Evolutionary conservation across 2,329 filamentous ascomycete species (phyloP).

Genomic region (Mollisiaceae sp.): DNA sequence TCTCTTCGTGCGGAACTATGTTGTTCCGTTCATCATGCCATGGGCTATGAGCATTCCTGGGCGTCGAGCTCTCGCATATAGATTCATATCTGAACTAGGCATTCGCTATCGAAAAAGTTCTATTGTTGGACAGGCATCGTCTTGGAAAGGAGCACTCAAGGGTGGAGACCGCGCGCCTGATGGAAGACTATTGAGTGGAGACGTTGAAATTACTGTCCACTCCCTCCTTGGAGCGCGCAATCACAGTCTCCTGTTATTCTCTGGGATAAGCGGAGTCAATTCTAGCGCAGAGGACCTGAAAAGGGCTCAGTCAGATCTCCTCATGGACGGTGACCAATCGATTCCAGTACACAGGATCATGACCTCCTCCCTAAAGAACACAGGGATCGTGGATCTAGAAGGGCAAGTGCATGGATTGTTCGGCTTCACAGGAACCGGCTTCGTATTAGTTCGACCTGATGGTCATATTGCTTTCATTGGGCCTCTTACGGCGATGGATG

Average conservation of each 20-base stretch:
- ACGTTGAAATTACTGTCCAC: slow-evolving; percentile 15
- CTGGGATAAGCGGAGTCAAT: neutral
- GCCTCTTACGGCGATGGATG: slow-evolving; percentile 23
- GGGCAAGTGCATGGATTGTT: slow-evolving; percentile 35
- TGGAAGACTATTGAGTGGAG: slow-evolving; percentile 36
- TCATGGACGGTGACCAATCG: slow-evolving; percentile 17
- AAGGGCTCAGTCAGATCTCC: slow-evolving; percentile 24
- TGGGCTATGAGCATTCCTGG: slow-evolving; percentile 38
- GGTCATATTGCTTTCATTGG: slow-evolving; percentile 35
- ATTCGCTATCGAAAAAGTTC: slow-evolving; percentile 50
- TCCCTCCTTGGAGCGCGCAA: slow-evolving; percentile 4
- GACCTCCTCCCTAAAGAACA: neutral
- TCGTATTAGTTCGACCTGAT: slow-evolving; percentile 35
- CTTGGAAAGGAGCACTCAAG: slow-evolving; percentile 45
- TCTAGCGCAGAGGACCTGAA: slow-evolving; percentile 18
- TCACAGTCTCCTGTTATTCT: slow-evolving; percentile 3
- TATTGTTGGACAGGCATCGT: slow-evolving; percentile 44
- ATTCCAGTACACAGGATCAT: slow-evolving; percentile 19
- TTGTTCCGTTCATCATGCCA: slow-evolving; percentile 48
- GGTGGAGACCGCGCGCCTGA: slow-evolving; percentile 55
- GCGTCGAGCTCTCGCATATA: slow-evolving; percentile 38
- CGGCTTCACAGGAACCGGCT: slow-evolving; percentile 32
- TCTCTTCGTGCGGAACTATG: slow-evolving; percentile 46
- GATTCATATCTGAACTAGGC: slow-evolving; percentile 48
- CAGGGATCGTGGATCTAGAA: slow-evolving; percentile 30